Conservation (phyloP, 768 basidiomycete species). For the Paxillus rubicundulus region DNA sequence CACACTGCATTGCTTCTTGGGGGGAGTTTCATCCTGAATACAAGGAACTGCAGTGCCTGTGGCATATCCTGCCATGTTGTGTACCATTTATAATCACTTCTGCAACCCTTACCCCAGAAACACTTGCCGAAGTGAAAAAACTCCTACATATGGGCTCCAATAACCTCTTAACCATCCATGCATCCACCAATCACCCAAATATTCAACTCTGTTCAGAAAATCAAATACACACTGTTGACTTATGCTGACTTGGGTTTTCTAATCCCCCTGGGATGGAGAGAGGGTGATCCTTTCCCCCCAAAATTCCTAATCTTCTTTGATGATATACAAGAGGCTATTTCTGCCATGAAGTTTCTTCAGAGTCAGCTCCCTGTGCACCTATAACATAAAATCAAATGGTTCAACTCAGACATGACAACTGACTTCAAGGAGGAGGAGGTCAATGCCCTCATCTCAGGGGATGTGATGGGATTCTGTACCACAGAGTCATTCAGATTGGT, state of each 20-base stretch:
- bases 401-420: conserved; percentile 26
- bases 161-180: conserved; percentile 3
- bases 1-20: conserved; percentile 24
- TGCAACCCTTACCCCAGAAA: conserved; percentile 30
- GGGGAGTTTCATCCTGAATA: conserved; percentile 38
- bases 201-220: conserved; percentile 24
- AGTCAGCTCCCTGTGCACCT: conserved; percentile 4
- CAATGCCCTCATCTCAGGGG: conserved; percentile 7
- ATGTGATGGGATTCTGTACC: conserved; percentile 23
- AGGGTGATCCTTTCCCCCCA: not conserved
- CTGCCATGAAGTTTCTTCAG: conserved; percentile 9
- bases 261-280: conserved; percentile 10
- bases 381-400: conserved; percentile 21
- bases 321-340: conserved; percentile 5
- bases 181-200: conserved; percentile 30
- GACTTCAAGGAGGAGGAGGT: conserved; percentile 15
- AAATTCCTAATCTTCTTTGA: conserved; percentile 19
- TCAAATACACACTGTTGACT: conserved; percentile 19
- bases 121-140: conserved; percentile 22
- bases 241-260: conserved; percentile 28
- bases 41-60: conserved; percentile 20
- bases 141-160: too few species aligned
- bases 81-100: conserved; percentile 34
- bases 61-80: conserved; percentile 26
- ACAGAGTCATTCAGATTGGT: conserved; percentile 41